phyloP scores from a whole-genome alignment of 2,329 filamentous ascomycete species.

The Volutella citrinella region DNA sequence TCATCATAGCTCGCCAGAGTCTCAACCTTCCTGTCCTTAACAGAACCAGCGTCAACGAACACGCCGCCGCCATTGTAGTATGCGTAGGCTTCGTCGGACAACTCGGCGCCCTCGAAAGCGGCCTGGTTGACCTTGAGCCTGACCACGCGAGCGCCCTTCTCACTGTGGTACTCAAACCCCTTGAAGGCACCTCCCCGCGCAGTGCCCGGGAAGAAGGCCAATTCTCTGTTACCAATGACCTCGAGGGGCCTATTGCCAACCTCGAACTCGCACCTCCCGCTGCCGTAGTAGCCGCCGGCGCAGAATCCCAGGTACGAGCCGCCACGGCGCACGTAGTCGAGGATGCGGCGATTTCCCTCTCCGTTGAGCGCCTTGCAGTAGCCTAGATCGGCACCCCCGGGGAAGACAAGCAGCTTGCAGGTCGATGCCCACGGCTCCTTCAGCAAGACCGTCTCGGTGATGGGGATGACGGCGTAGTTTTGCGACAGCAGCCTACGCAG shows the following conservation, averaged over 20 bases:
- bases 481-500: constrained; percentile 82
- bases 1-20: constrained; percentile 79
- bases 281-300: constrained; percentile 91
- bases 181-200: constrained; percentile 84
- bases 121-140: constrained; percentile 62
- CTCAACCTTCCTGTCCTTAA: constrained; percentile 65
- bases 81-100: constrained; percentile 63
- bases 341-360: constrained; percentile 78
- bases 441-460: constrained; percentile 73
- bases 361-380: constrained; percentile 90
- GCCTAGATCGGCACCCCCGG: constrained; percentile 88
- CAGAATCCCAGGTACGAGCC: constrained; percentile 89
- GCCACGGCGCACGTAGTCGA: constrained; percentile 79
- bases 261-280: constrained; percentile 82
- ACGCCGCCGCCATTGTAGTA: constrained; percentile 97
- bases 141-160: constrained; percentile 75
- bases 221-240: constrained; percentile 79
- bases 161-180: constrained; percentile 88
- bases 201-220: constrained; percentile 82
- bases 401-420: constrained; percentile 86
- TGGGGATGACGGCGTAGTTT: constrained; percentile 87
- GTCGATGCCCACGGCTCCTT: constrained; percentile 89
- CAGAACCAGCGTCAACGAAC: constrained; percentile 74
- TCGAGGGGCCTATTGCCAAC: constrained; percentile 74
- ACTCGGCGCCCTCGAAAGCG: constrained; percentile 50